phyloP scores from a whole-genome alignment of 768 basidiomycete genomes.

The Termitomyces eurrhizus region DNA sequence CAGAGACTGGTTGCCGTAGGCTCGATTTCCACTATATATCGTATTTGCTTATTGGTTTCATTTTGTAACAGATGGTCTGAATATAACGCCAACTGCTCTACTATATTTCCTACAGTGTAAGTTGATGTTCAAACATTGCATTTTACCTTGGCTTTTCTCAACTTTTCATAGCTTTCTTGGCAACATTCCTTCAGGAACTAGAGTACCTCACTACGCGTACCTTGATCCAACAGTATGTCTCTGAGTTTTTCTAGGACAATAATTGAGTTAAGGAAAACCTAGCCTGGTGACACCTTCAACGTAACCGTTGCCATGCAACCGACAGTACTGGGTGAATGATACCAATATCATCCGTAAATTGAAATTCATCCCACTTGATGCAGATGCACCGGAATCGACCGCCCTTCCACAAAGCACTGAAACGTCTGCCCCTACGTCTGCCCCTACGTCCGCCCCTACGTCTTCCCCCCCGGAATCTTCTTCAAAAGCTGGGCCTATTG shows the following conservation, averaged over 20 bases:
- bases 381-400: constrained; percentile 34
- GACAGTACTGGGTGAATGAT: constrained; percentile 18
- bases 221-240: constrained; percentile 34
- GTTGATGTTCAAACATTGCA: constrained; percentile 4
- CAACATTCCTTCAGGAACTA: constrained; percentile 36
- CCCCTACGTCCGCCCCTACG: constrained; percentile 3
- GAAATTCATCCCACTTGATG: neutral
- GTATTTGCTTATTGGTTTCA: neutral
- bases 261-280: neutral
- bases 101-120: constrained; percentile 31
- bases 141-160: neutral
- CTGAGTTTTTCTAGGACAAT: neutral
- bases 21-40: neutral
- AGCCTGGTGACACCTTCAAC: constrained; percentile 31
- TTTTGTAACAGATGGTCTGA: constrained; percentile 37
- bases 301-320: constrained; percentile 22
- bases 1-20: constrained; percentile 29
- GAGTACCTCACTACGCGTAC: constrained; percentile 50
- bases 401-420: constrained; percentile 21
- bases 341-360: neutral
- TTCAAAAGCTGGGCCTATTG: constrained; percentile 47
- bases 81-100: constrained; percentile 45
- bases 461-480: constrained; percentile 2
- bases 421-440: constrained; percentile 1
- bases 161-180: constrained; percentile 25